Evolutionary conservation across 208 protist species (phyloP), one percentile per base, ranked within the genome.

Genomic region (Strigomonas culicis): DNA sequence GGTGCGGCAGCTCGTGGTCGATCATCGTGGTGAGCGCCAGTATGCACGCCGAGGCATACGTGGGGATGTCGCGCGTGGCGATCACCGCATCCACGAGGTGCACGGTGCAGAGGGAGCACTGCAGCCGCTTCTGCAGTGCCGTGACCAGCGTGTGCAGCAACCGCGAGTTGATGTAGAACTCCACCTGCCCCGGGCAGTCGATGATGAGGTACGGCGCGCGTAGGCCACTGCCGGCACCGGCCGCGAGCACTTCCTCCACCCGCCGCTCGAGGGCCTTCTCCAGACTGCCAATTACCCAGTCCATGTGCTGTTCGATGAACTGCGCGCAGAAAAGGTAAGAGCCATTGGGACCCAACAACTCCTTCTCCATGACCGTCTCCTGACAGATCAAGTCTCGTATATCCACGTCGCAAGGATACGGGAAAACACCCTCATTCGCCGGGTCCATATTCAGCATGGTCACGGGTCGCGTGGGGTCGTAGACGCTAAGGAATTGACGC

Each of bases 131-230:
- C 50, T 86, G 71, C 3, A 97, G 52, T 8, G 66, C 76, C 25
- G 67, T 58, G 30, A 97, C 77, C 60, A 99, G 86, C 4, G 70
- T 66, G 36, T 87, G 83, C 59, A 99, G 80, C 22, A 86, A 61
- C 17, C 82, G 72, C 61, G 98, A 84, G 74, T 99, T 91, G 24
- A 98, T 86, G 72, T 99, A 99, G 31, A 99, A 95, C 82, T 99
- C 98, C 15, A 99, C 97, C 80, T 99, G 98, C 7, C 98, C 98
- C 0, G 98, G 98, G 66, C 89, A 98, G 84, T 99, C 98, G 49
- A 99, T 94, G 31, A 99, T 69, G 10, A 99, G 59, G 66, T 97
- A 90, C 44, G 90, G 95, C 19, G 79, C 75, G 17, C 80, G 74
- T n/a, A 89, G 24, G 1, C 43, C n/a, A 31, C 24, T 17, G 30